Evolutionary conservation across 2,329 filamentous ascomycete species (phyloP), one percentile per base, ranked within the genome.

Genomic region (Calonectria hawksworthii): DNA sequence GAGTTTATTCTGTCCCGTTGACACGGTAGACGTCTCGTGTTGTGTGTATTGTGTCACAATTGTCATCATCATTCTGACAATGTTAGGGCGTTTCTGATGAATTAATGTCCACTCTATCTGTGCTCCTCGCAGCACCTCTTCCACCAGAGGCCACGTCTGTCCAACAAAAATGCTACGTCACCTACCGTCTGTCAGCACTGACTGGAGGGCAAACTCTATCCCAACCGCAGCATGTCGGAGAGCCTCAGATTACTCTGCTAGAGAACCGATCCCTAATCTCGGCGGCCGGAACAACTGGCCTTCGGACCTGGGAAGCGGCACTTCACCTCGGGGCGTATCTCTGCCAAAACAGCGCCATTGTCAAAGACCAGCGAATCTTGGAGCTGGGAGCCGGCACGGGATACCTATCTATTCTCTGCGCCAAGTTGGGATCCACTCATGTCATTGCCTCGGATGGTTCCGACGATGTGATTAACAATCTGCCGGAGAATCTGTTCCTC

Each of bases 221-320:
- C 38, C 23, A 26, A 51, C 47, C 63, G 26, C 69, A 73, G 3
- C 13, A 63, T 11, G 56, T 54, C 28, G 47, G 63, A 0, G 66
- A 41, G 10, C 73, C 71, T 66, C 72, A 50, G 34, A 89, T 96
- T 72, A 94, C 92, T 1, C 86, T 96, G 1, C 88, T 94, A 18
- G 94, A 96, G 84, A 92, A 92, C 38, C 90, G 92, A 3, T 89
- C 90, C 36, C 88, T 96, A 34, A 91, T 96, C 63, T 92, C 94
- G 1, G 93, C 92, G 2, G 89, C 89, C 0, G 94, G 94, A 1
- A 96, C 94, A 0, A 96, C 94, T 0, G 94, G 94, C 1, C 88
- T 94, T 30, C 90, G 94, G 41, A 96, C 95, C 0, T 97, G 94
- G 95, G 95, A 96, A 83, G 94, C 94, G 1, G 92, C 94, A 2